Base-by-base conservation (phyloP, 2,329 filamentous ascomycete species). In the Phyllosticta paracitricarpa region DNA sequence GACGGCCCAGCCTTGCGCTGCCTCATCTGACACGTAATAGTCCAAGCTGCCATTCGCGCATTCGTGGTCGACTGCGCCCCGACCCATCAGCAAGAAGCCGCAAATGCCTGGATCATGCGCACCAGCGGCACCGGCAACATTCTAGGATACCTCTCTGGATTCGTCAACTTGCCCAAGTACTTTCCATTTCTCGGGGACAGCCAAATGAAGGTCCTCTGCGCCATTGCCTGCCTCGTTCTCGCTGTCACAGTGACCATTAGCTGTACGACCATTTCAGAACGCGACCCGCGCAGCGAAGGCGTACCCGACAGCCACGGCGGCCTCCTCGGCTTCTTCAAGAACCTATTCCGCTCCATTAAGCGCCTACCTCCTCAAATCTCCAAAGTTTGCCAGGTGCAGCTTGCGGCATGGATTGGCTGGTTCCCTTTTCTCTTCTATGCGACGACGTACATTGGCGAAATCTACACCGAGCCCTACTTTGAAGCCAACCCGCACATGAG, bases 351-450 rank as follows among this genome's bases (percentile, higher is more conserved):
- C 56, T 91, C 91, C 0, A 88, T 96, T 65, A 84, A 82, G 68
- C 83, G 86, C 51, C 79, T 97, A 6, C 92, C 93, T 0, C 86
- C 87, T 0, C 91, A 96, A 73, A 91, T 94, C 65, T 82, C 82
- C 64, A 87, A 84, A 65, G 90, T 97, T 48, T 97, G 92, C 62
- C 68, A 75, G 58, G 77, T 79, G 0, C 78, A 80, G 61, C 76
- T 79, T 68, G 92, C 87, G 63, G 90, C 91, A 4, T 97, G 92
- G 92, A 86, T 97, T 61, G 93, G 91, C 58, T 97, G 93, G 84
- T 97, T 97, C 69, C 92, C 92, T 0, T 91, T 96, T 73, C 81
- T 97, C 2, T 97, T 96, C 76, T 97, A 97, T 77, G 91, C 91
- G 4, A 96, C 91, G 1, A 95, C 91, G 19, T 97, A 94, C 73